Conservation (phyloP, 257 asterid genomes). For the Przewalskia tangutica region DNA sequence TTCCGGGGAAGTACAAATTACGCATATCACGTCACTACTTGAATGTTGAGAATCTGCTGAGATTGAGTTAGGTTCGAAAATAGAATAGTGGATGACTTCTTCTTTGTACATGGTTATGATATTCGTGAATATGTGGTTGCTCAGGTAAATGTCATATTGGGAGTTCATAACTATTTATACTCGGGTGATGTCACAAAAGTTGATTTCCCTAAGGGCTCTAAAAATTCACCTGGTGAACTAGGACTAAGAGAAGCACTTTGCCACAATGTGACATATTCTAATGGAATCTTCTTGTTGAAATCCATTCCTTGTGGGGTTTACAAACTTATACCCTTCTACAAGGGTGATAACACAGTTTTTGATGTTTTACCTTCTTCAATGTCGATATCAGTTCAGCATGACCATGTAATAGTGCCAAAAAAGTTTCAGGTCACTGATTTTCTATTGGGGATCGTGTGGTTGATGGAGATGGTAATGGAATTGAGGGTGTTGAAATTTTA, state of each 20-base stretch:
- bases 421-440: conserved; percentile 96
- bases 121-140: conserved; percentile 78
- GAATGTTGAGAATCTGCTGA: conserved; percentile 61
- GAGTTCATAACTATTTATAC: conserved; percentile 77
- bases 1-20: conserved; percentile 67
- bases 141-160: conserved; percentile 92
- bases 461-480: conserved; percentile 74
- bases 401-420: conserved; percentile 56
- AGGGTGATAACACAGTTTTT: conserved; percentile 92
- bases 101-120: conserved; percentile 71
- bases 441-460: conserved; percentile 95
- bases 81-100: conserved; percentile 50
- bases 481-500: conserved; percentile 51
- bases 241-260: conserved; percentile 67
- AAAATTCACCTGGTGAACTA: conserved; percentile 46
- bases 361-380: conserved; percentile 91
- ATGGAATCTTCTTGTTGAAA: conserved; percentile 68
- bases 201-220: conserved; percentile 62
- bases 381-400: conserved; percentile 66
- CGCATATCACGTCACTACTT: conserved; percentile 63
- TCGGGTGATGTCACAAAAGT: conserved; percentile 69
- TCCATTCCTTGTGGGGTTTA: conserved; percentile 62
- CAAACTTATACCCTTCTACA: conserved; percentile 35
- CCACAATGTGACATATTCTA: conserved; percentile 76
- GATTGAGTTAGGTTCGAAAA: conserved; percentile 71